Evolutionary conservation across 169 alveolate genomes (phyloP).

Genomic region (Plasmodium vinckei): DNA sequence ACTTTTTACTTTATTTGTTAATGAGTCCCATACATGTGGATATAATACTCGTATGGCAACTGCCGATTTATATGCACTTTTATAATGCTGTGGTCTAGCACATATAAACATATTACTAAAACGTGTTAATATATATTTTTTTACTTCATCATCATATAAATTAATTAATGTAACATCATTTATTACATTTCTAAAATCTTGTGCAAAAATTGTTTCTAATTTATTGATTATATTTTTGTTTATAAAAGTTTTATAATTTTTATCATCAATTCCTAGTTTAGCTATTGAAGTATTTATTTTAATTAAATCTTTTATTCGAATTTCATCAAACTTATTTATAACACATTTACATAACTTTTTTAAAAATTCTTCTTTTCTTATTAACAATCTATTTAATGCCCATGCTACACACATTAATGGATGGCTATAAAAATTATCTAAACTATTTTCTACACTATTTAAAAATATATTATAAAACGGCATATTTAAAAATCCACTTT

Average conservation of each 20-base stretch:
- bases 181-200: conserved; percentile 85
- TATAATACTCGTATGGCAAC: conserved; percentile 84
- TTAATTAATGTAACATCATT: conserved; percentile 82
- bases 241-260: conserved; percentile 77
- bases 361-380: conserved; percentile 64
- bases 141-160: conserved; percentile 83
- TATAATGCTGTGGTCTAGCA: conserved; percentile 86
- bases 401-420: conserved; percentile 89
- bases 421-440: conserved; percentile 82
- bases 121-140: conserved; percentile 82
- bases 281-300: conserved; percentile 82
- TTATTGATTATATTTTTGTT: conserved; percentile 79
- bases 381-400: conserved; percentile 84
- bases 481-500: conserved; percentile 80
- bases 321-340: conserved; percentile 77
- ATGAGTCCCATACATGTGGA: conserved; percentile 84
- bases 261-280: conserved; percentile 68
- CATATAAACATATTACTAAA: conserved; percentile 85
- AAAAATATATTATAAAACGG: conserved; percentile 80
- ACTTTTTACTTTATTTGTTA: conserved; percentile 80
- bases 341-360: conserved; percentile 69
- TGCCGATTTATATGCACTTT: conserved; percentile 85
- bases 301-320: conserved; percentile 81
- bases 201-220: conserved; percentile 83
- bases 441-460: conserved; percentile 74